These are phyloP conservation scores for Chrysosporium queenslandicum DNA, from an alignment of 2,329 filamentous ascomycete genomes.

Conservation along the genomic window DNA sequence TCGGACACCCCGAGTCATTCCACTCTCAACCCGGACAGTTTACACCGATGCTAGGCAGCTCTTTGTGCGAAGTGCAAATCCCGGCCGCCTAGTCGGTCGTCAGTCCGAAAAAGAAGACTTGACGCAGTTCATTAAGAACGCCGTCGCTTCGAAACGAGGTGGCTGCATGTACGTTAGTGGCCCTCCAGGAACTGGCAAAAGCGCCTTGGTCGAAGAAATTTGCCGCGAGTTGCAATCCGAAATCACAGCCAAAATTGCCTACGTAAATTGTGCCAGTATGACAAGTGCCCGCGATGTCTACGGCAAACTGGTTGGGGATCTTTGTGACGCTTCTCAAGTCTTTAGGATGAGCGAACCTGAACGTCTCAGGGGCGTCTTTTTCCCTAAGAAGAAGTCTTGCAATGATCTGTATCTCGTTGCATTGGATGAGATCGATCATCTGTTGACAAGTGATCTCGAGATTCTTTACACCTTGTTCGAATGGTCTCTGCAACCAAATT, in stretches of 20 bases:
- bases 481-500: conserved; percentile 77
- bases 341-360: conserved; percentile 58
- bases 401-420: conserved; percentile 64
- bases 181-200: conserved; percentile 93
- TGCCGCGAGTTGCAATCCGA: conserved; percentile 50
- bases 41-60: conserved; percentile 81
- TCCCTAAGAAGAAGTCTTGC: conserved; percentile 50
- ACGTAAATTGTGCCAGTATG: conserved; percentile 96
- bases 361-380: conserved; percentile 60
- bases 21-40: conserved; percentile 61
- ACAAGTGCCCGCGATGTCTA: conserved; percentile 82
- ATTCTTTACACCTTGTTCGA: conserved; percentile 91
- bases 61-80: conserved; percentile 69
- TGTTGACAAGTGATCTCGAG: conserved; percentile 78
- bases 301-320: conserved; percentile 60
- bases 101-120: conserved; percentile 60
- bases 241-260: conserved; percentile 49
- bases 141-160: conserved; percentile 50
- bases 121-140: conserved; percentile 56
- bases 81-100: conserved; percentile 66
- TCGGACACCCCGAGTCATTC: conserved; percentile 64
- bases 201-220: conserved; percentile 78
- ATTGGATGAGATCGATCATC: conserved; percentile 89
- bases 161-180: conserved; percentile 93
- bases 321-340: conserved; percentile 53